These are phyloP conservation scores for Saturnispora besseyi DNA, from an alignment of 805 yeast species.

Conservation along the genomic window DNA sequence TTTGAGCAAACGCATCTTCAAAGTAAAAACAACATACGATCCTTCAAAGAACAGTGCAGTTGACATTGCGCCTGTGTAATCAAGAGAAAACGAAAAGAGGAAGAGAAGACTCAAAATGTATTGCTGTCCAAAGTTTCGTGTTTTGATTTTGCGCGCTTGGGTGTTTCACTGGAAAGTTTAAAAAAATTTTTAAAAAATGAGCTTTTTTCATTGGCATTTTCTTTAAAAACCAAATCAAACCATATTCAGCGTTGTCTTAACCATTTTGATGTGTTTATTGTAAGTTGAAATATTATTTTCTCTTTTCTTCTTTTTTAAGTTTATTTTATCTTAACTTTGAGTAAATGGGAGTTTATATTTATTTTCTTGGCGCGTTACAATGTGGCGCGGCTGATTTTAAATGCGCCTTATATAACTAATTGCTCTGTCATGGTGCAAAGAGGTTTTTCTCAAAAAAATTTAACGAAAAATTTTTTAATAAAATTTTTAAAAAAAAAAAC, in stretches of 20 bases:
- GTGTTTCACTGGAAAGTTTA: background rate
- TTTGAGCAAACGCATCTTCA: background rate
- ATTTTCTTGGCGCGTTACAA: too few relatives aligned
- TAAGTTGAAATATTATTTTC: too few relatives aligned
- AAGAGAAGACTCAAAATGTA: background rate
- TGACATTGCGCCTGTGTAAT: conserved; percentile 1
- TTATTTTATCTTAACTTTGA: too few relatives aligned
- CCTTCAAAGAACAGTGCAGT: conserved; percentile 9
- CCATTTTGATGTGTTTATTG: too few relatives aligned
- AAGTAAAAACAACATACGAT: conserved; percentile 1
- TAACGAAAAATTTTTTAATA: background rate
- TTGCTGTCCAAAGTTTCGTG: conserved; percentile 6
- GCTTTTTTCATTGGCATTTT: too few relatives aligned
- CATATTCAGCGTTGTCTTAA: too few relatives aligned
- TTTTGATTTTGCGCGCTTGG: conserved; percentile 1
- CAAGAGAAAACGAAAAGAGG: background rate
- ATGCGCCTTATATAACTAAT: too few relatives aligned
- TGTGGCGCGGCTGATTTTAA: too few relatives aligned
- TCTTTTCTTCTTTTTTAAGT: too few relatives aligned
- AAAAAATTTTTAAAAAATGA: background rate
- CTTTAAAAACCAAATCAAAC: too few relatives aligned
- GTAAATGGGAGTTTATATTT: too few relatives aligned
- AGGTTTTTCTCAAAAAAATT: background rate
- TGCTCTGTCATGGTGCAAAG: background rate
- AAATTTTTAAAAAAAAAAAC: background rate